These are phyloP conservation scores for Stygiomarasmius scandens DNA, from an alignment of 1,284 basidiomycete species.

Conservation along the genomic window DNA sequence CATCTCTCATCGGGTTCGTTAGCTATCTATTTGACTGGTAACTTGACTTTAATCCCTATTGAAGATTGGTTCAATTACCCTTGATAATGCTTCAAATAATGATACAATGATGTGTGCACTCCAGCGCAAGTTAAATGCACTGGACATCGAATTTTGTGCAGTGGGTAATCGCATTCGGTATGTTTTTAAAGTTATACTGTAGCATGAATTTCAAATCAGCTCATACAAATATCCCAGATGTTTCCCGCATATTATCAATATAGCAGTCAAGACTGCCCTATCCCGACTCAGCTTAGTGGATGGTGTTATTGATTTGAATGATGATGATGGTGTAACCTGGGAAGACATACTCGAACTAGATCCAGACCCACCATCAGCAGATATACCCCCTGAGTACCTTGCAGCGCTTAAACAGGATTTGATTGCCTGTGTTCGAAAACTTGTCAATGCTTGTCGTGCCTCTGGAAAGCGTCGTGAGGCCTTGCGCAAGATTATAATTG, in stretches of 20 bases:
- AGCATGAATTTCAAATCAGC: not conserved
- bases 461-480: not conserved
- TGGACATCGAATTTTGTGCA: not conserved
- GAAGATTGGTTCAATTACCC: not conserved
- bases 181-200: not conserved
- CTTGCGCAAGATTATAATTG: not conserved
- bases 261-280: slow-evolving; percentile 7
- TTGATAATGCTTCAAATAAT: not conserved
- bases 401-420: not conserved
- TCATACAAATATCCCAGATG: slow-evolving; percentile 25
- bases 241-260: slow-evolving; percentile 36
- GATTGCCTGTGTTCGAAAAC: not conserved
- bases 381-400: not conserved
- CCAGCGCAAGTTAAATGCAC: not conserved
- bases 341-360: not conserved
- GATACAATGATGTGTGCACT: slow-evolving; percentile 16
- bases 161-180: slow-evolving; percentile 17
- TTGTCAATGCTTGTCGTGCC: no score
- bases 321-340: not conserved
- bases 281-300: slow-evolving; percentile 6
- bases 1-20: not conserved
- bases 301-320: not conserved
- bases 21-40: not conserved
- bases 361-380: no score
- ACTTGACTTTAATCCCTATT: not conserved